phyloP scores from a whole-genome alignment of 2,329 filamentous ascomycete species.

The Penicillium crustosum region DNA sequence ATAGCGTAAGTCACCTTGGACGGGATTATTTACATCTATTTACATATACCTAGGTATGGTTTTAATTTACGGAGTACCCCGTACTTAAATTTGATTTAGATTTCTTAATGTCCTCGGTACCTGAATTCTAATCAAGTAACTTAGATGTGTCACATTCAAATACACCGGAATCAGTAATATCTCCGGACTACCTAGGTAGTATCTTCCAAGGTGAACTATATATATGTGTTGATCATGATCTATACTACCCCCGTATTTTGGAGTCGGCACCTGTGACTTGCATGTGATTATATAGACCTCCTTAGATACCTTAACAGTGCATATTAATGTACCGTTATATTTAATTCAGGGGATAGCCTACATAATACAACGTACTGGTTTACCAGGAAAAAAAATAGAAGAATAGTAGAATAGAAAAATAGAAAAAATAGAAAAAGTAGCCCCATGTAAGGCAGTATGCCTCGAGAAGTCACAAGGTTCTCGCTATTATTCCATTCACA shows the following conservation, averaged over 20 bases:
- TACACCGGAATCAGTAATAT: background rate
- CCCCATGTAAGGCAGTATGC: background rate
- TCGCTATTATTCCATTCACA: conserved; percentile 41
- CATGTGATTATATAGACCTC: conserved; percentile 4
- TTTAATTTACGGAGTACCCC: too few relatives aligned
- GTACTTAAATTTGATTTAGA: background rate
- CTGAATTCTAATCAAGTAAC: background rate
- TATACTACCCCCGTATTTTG: background rate
- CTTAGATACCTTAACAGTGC: background rate
- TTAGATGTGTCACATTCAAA: background rate
- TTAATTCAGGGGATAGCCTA: background rate
- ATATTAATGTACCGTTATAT: background rate
- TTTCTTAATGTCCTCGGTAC: background rate
- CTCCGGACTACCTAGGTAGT: background rate
- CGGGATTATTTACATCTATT: background rate
- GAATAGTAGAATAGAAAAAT: background rate
- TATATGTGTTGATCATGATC: background rate
- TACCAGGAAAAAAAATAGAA: background rate
- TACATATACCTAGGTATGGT: background rate
- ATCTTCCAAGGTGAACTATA: background rate
- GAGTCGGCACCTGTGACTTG: background rate
- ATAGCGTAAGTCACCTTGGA: background rate
- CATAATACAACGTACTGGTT: background rate
- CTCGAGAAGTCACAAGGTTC: conserved; percentile 26
- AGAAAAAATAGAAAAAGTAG: background rate